A percentile compares a stretch with the other conserved stretches of the same genome.
phyloP scores from a whole-genome alignment of 1,139 yeast species.

The Casaregolazyma lundiana region DNA sequence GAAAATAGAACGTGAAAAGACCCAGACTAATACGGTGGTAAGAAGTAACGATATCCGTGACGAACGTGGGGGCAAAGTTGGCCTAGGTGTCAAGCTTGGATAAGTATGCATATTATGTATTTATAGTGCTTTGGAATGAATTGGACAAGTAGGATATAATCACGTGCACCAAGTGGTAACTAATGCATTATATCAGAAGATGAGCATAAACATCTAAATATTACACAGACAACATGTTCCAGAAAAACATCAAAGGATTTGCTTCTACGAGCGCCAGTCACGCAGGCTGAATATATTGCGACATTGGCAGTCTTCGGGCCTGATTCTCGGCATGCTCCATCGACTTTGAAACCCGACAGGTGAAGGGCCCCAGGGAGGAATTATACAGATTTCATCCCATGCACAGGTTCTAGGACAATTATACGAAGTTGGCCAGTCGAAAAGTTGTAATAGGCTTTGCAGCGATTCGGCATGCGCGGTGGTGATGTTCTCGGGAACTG shows the following conservation, averaged over 20 bases:
- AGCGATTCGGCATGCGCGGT: constrained; percentile 15
- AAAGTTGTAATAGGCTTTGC: constrained; percentile 24
- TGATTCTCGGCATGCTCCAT: constrained; percentile 5
- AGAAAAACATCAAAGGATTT: too few species aligned
- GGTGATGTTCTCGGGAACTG: constrained; percentile 7
- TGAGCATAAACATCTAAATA: neutral
- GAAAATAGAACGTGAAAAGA: constrained; percentile 59
- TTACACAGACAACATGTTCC: too few species aligned
- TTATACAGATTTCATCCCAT: constrained; percentile 45
- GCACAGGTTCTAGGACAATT: constrained; percentile 41
- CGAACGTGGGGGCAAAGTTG: constrained; percentile 28
- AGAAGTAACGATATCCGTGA: constrained; percentile 41
- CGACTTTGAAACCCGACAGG: constrained; percentile 12
- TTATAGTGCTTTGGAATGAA: neutral
- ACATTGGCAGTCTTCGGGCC: constrained; percentile 11
- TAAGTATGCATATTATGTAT: constrained; percentile 3
- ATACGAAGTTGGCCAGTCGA: constrained; percentile 44
- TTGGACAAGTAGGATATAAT: neutral
- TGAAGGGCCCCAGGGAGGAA: constrained; percentile 56
- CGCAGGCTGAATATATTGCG: constrained; percentile 3
- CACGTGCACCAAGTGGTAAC: neutral
- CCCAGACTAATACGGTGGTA: constrained; percentile 71
- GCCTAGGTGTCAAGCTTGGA: constrained; percentile 15
- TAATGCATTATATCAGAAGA: neutral
- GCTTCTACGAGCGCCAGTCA: neutral